Conservation (phyloP, 2,329 filamentous ascomycete genomes). For the Neodidymelliopsis sp. region DNA sequence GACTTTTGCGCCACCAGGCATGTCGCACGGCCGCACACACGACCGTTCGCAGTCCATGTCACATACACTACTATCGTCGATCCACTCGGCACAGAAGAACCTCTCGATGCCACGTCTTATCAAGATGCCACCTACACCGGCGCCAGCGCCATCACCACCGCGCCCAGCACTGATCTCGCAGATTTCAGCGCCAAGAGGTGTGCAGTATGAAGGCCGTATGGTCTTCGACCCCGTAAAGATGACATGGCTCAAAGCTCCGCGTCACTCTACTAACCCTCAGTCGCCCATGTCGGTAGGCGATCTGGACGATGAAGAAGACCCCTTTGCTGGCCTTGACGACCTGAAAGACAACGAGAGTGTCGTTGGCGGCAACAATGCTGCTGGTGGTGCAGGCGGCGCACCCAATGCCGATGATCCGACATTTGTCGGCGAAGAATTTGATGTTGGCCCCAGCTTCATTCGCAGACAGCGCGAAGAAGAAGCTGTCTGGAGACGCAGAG, state of each 20-base stretch:
- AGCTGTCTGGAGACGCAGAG: conserved; percentile 86
- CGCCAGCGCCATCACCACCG: conserved; percentile 57
- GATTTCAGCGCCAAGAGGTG: conserved; percentile 78
- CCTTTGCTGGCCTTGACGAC: conserved; percentile 94
- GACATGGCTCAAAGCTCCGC: conserved; percentile 87
- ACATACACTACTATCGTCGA: conserved; percentile 52
- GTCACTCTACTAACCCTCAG: conserved; percentile 44
- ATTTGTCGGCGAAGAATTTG: conserved; percentile 92
- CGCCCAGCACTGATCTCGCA: conserved; percentile 88
- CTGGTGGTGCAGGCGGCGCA: conserved; percentile 29
- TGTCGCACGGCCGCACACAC: conserved; percentile 39
- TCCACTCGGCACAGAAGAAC: conserved; percentile 50
- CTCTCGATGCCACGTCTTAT: conserved; percentile 44
- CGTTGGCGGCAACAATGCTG: conserved; percentile 34
- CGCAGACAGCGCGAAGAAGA: conserved; percentile 90
- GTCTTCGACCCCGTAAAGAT: conserved; percentile 96
- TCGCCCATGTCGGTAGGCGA: conserved; percentile 61
- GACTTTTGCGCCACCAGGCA: conserved; percentile 47
- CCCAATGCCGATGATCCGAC: conserved; percentile 38
- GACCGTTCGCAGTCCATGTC: conserved; percentile 48
- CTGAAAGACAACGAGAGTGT: conserved; percentile 70
- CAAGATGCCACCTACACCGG: conserved; percentile 51
- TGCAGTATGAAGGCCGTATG: conserved; percentile 97
- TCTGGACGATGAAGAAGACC: conserved; percentile 86
- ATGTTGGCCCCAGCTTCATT: conserved; percentile 94